Base-by-base conservation (phyloP, 306 rosid species). In the Vigna radiata region DNA sequence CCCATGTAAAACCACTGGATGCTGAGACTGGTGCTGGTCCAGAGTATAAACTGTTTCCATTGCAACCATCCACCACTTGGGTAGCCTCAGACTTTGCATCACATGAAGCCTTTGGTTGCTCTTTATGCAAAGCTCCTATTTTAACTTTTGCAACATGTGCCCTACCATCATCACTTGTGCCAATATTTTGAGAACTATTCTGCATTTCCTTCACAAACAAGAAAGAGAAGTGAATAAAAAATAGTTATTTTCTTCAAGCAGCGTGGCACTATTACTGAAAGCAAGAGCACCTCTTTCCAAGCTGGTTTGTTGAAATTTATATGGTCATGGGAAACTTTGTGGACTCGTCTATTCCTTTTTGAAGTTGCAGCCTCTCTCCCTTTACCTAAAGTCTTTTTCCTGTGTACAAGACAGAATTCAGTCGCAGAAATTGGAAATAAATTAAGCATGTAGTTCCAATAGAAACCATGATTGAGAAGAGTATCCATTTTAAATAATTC, bases 1-100 rank as follows among this genome's bases (percentile, higher is more conserved):
- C 90, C 99, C 97, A 95, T 15, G 93, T 56, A 78, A 92, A 90
- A 74, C 94, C 97, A 36, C 87, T 89, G 77, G 97, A 89, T 47
- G 86, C 97, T 25, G 93, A 61, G 47, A 81, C 71, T 21, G 81
- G 91, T 52, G 76, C 60, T 10, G 88, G 88, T 76, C 91, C 89
- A 41, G 93, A 68, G 69, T 78, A 65, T 47, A 81, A 82, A 50
- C 89, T 80, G 37, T 80, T 81, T 61, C 85, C 85, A 55, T 79
- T 76, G 59, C 78, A 19, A 65, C 37, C 63, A 58, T 85, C 79
- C 29, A 37, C 16, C 25, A 6, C 29, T 70, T 80, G 89, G 36
- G 79, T 78, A 64, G 85, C 80, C 64, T 85, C 94, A 15, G 96
- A 89, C 29, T 78, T 86, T n/a, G 89, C 82, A 56, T 87, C 91